Evolutionary conservation across 768 basidiomycete species (phyloP), one percentile per base, ranked within the genome.

Genomic region (Mycena rebaudengoi): DNA sequence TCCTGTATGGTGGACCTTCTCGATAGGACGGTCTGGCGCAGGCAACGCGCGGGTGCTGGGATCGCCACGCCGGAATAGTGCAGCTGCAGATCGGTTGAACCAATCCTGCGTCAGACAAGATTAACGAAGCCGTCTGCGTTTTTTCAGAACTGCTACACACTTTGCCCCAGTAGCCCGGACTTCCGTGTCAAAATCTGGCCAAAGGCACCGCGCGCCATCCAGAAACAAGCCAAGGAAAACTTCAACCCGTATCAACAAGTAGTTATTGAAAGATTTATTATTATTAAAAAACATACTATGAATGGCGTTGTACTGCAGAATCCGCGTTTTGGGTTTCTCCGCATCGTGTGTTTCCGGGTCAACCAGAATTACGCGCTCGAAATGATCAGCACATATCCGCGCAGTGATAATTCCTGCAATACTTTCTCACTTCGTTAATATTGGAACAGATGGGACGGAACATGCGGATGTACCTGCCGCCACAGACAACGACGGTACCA

Each of bases 361-460:
- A 10, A 75, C 62, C n/a, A 75, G 39, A 4, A 72, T 23, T 14
- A 75, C 74, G 16, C 61, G 50, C 11, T 73, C 71, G 51, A 74
- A 75, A 45, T 75, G 74, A 50, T 72, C 66, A 1, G 68, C 58
- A 53, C 73, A 74, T 12, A 75, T 59, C 13, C 70, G 66, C 7
- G 74, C 74, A 14, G 69, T 55, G 11, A 74, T 56, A n/a, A 70
- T 49, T 10, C 74, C 74, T 40, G 71, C 63, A 29, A 76, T 62
- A 39, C 74, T 76, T 21, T 30, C 23, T 21, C 16, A n/a, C 21
- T 5, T 13, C n/a, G 18, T 20, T 21, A 30, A 43, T 54, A n/a
- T n/a, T n/a, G n/a, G n/a, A 5, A 29, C 21, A 32, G 10, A 44
- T 14, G 25, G 7, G 39, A 14, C 28, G 16, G 18, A 21, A 40